Percentiles rank a stretch among this genome's conserved stretches.
Evolutionary conservation across 495 filamentous ascomycete species (phyloP).

Genomic region (Chaetomium cochliodes): DNA sequence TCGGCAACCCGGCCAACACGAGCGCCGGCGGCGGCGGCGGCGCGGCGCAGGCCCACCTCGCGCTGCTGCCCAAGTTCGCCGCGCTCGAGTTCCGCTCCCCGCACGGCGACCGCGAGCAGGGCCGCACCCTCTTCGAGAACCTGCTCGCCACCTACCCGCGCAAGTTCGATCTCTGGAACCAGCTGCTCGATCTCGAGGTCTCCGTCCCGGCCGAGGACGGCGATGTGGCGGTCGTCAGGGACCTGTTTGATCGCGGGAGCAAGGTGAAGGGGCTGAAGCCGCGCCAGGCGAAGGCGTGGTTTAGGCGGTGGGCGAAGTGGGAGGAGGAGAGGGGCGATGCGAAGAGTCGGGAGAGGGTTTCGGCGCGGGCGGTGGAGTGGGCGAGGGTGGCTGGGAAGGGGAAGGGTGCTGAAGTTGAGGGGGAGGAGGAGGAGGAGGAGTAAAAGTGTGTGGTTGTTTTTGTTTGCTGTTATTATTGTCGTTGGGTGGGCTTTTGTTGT

Average conservation of each 20-base stretch:
- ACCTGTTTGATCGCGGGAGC: conserved; percentile 76
- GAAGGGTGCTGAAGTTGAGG: conserved; percentile 30
- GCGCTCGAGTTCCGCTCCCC: conserved; percentile 84
- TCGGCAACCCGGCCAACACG: conserved; percentile 42
- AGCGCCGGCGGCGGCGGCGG: background rate
- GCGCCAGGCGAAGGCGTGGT: conserved; percentile 74
- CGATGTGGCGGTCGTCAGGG: conserved; percentile 60
- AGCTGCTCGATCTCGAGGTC: conserved; percentile 80
- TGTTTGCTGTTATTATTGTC: background rate
- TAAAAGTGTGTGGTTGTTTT: background rate
- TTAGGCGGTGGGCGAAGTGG: conserved; percentile 78
- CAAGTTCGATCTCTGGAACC: conserved; percentile 88
- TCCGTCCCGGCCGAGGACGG: conserved; percentile 51
- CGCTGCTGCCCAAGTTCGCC: conserved; percentile 81
- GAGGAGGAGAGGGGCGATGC: conserved; percentile 71
- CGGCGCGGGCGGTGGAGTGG: conserved; percentile 71
- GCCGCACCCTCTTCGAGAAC: conserved; percentile 90
- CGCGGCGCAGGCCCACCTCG: conserved; percentile 63
- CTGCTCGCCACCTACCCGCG: conserved; percentile 81
- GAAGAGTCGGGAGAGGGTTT: conserved; percentile 69
- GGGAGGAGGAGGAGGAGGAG: conserved; percentile 17
- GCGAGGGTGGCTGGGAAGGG: conserved; percentile 30
- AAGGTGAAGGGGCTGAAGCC: conserved; percentile 67
- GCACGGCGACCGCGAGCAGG: conserved; percentile 83
- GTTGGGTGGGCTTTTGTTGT: background rate